phyloP scores from a whole-genome alignment of 306 rosid species.

The Cucurbita moschata region DNA sequence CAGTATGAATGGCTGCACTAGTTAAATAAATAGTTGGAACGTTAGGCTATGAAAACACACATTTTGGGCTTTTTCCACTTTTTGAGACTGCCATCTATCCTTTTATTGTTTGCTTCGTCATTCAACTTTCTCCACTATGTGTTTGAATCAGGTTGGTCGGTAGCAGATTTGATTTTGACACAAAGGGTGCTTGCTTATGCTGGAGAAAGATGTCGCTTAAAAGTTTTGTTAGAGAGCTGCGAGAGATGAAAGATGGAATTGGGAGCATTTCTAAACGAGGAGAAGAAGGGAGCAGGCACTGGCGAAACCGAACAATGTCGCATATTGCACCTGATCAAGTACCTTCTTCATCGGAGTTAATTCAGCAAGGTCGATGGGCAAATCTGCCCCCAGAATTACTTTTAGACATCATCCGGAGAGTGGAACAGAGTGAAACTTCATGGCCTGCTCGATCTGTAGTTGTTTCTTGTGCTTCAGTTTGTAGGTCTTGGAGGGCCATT shows the following conservation, averaged over 20 bases:
- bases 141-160: background rate
- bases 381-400: conserved; percentile 68
- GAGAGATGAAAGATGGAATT: conserved; percentile 69
- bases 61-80: background rate
- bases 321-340: conserved; percentile 54
- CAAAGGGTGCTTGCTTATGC: background rate
- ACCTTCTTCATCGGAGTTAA: conserved; percentile 14
- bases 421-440: conserved; percentile 60
- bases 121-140: background rate
- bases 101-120: background rate
- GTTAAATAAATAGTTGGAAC: background rate
- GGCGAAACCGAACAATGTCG: conserved; percentile 41
- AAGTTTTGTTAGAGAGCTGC: conserved; percentile 51
- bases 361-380: conserved; percentile 56
- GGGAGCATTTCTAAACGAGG: conserved; percentile 62
- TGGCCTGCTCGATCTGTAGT: conserved; percentile 70
- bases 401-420: conserved; percentile 58
- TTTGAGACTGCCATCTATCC: background rate
- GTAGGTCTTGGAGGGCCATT: conserved; percentile 67
- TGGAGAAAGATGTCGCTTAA: conserved; percentile 45
- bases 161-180: background rate
- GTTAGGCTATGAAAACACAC: background rate
- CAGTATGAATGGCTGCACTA: background rate
- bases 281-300: conserved; percentile 35
- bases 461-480: conserved; percentile 64